These are phyloP conservation scores for Sarocladium strictum DNA, from an alignment of 2,329 filamentous ascomycete genomes.

Conservation along the genomic window DNA sequence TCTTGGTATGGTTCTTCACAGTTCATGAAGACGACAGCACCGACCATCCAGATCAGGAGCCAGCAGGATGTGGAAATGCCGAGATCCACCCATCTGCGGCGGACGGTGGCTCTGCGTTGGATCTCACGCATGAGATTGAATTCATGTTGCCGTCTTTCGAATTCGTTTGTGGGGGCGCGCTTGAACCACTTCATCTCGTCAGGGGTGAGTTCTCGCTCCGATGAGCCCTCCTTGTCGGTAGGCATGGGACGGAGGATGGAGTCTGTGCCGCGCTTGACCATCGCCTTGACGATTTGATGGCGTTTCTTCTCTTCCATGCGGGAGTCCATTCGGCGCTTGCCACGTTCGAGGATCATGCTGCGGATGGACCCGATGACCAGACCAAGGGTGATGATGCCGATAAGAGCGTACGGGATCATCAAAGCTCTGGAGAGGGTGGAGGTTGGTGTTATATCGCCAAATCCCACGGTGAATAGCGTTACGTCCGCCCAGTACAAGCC, in stretches of 20 bases:
- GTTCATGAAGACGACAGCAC: conserved; percentile 65
- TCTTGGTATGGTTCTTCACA: conserved; percentile 46
- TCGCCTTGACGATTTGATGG: conserved; percentile 36
- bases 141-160: conserved; percentile 59
- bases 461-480: conserved; percentile 59
- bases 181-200: conserved; percentile 11
- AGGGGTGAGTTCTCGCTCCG: conserved; percentile 6
- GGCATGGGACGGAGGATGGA: conserved; percentile 44
- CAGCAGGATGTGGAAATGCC: conserved; percentile 62
- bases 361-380: conserved; percentile 77
- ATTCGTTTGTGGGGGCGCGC: conserved; percentile 31
- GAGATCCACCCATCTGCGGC: conserved; percentile 70
- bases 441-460: conserved; percentile 46
- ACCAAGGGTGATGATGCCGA: conserved; percentile 80
- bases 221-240: conserved; percentile 12
- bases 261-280: conserved; percentile 40
- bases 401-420: conserved; percentile 75
- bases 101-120: conserved; percentile 57
- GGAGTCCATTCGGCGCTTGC: conserved; percentile 45
- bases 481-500: conserved; percentile 75
- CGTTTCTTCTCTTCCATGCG: conserved; percentile 57
- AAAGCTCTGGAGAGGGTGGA: conserved; percentile 59
- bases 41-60: conserved; percentile 71
- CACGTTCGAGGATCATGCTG: conserved; percentile 55
- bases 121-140: conserved; percentile 80